phyloP scores from a whole-genome alignment of 352 stramenopile species.

The Pythium chondricola region DNA sequence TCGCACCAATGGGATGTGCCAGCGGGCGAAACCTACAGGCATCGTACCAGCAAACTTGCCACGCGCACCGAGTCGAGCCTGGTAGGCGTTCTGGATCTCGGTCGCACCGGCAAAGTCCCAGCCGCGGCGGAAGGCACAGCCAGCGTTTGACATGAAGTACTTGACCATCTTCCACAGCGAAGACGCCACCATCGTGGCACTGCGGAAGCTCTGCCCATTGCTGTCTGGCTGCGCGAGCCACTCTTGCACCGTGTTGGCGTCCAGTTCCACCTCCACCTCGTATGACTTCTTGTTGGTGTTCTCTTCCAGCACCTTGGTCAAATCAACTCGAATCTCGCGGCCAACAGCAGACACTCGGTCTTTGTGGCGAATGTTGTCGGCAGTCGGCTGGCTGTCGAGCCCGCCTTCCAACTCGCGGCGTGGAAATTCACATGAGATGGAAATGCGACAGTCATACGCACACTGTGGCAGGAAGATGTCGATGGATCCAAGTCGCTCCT shows the following conservation, averaged over 20 bases:
- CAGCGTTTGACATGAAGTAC: conserved; percentile 77
- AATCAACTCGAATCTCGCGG: conserved; percentile 68
- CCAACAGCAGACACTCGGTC: conserved; percentile 76
- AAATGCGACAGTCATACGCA: conserved; percentile 79
- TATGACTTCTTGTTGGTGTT: conserved; percentile 62
- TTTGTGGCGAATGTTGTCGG: conserved; percentile 70
- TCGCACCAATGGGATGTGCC: conserved; percentile 83
- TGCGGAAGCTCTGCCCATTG: conserved; percentile 66
- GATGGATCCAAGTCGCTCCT: conserved; percentile 74
- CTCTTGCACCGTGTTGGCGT: conserved; percentile 53
- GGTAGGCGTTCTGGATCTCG: conserved; percentile 77
- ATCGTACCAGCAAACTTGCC: conserved; percentile 88
- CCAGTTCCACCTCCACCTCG: conserved; percentile 79
- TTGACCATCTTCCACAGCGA: conserved; percentile 78
- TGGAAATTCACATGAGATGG: conserved; percentile 79
- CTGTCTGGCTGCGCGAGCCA: conserved; percentile 76
- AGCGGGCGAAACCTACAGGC: conserved; percentile 88
- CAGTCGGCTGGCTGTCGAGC: conserved; percentile 52
- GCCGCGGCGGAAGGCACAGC: conserved; percentile 69
- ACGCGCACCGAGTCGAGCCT: conserved; percentile 55
- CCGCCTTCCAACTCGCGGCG: conserved; percentile 44
- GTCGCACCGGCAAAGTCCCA: conserved; percentile 71
- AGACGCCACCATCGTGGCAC: conserved; percentile 56
- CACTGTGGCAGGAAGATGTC: conserved; percentile 86
- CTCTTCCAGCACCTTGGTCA: conserved; percentile 78